Base-by-base conservation (phyloP, 352 stramenopile species). In the Globisporangium parvum region DNA sequence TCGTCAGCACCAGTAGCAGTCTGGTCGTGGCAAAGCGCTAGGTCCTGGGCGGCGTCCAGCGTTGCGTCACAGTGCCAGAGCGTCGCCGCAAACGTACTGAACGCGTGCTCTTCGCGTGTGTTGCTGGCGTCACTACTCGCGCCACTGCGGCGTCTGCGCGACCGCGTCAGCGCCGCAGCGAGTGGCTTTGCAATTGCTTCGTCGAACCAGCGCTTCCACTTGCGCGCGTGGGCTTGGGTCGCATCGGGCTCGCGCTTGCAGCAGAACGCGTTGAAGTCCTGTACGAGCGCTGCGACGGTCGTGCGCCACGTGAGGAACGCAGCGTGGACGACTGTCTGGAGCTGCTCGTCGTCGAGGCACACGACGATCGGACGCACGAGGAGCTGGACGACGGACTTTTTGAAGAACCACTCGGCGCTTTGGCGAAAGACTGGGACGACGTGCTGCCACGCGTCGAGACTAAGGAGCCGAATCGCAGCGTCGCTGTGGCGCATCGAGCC, bases 131-230 rank as follows among this genome's bases (percentile, higher is more conserved):
- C n/a, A n/a, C n/a, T n/a, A n/a, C n/a, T n/a, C 52, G 18, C 48
- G n/a, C 41, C 28, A 18, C 47, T 53, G 11, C 17, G 11, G 51
- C 12, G 28, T 51, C 21, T 49, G n/a, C n/a, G n/a, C 24, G 31
- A 21, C 17, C 59, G 44, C 12, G 60, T 60, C 47, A 53, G 44
- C 18, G 72, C 45, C 8, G 51, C 63, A 1, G 65, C 35, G 6
- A 87, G 14, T 5, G 72, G 60, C 37, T 71, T 67, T 5, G 65
- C 60, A 0, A 86, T 52, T 1, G 80, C 47, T 51, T 87, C 77
- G 28, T 82, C 56, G 15, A 75, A 70, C 80, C 80, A 88, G 9
- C 62, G 68, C 51, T 78, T 90, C 73, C 73, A 88, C 24, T 69
- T 70, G 24, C 69, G 70, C 14, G 71, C 37, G 31, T 58, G 74